A percentile compares a stretch with the other conserved stretches of the same genome.
phyloP scores from a whole-genome alignment of 192 early-diverging fungal species.

The Coemansia guatemalensis region DNA sequence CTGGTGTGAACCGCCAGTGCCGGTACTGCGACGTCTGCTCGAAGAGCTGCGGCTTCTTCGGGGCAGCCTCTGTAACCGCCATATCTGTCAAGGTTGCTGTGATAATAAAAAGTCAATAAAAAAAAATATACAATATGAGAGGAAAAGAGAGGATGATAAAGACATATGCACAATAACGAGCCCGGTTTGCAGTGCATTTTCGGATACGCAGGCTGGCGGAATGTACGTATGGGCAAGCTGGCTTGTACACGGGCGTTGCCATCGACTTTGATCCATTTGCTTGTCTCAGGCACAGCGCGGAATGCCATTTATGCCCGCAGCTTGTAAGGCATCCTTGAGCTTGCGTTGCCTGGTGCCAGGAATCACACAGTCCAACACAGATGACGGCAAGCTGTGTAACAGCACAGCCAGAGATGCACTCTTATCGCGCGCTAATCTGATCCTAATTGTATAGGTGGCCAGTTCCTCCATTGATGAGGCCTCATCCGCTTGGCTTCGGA shows the following conservation, averaged over 20 bases:
- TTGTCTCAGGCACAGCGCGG: neutral
- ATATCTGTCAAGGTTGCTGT: neutral
- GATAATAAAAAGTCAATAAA: neutral
- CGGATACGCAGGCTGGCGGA: neutral
- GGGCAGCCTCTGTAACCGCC: neutral
- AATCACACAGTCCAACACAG: neutral
- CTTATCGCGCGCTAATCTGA: neutral
- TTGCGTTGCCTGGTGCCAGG: neutral
- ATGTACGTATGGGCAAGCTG: neutral
- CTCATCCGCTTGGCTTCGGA: too few relatives aligned
- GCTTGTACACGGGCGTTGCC: neutral
- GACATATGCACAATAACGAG: neutral
- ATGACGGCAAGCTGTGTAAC: neutral
- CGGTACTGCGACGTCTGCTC: slow-evolving; percentile 73
- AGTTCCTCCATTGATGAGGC: too few relatives aligned
- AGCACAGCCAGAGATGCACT: neutral
- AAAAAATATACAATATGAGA: neutral
- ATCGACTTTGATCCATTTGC: neutral
- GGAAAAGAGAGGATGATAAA: neutral
- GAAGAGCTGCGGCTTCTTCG: slow-evolving; percentile 50
- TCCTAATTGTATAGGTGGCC: neutral
- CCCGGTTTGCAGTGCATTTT: neutral
- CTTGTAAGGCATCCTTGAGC: neutral
- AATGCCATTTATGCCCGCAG: neutral
- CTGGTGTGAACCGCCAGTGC: slow-evolving; percentile 68